These are phyloP conservation scores for Cladophialophora immunda DNA, from an alignment of 2,329 filamentous ascomycete species.

Conservation along the genomic window DNA sequence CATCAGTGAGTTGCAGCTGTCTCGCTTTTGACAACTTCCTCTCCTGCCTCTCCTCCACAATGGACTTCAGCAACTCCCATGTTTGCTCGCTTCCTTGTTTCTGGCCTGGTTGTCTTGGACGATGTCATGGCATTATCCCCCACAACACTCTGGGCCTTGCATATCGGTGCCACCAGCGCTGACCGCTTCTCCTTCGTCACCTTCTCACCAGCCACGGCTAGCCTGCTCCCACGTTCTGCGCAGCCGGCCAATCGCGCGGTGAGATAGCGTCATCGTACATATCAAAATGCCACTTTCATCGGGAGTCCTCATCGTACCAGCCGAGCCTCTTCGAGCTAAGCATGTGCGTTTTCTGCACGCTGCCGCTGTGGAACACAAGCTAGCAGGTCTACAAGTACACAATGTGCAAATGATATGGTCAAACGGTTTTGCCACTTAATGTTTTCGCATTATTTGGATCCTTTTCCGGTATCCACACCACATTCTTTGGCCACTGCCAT, in stretches of 20 bases:
- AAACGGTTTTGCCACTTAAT: constrained; percentile 27
- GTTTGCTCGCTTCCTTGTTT: constrained; percentile 5
- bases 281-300: constrained; percentile 26
- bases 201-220: constrained; percentile 14
- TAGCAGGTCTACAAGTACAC: not conserved
- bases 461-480: constrained; percentile 25
- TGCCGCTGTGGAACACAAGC: constrained; percentile 18
- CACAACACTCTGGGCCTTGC: not conserved
- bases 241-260: constrained; percentile 7
- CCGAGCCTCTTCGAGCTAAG: constrained; percentile 23
- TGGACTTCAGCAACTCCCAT: not conserved
- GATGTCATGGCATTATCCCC: constrained; percentile 13
- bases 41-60: not conserved
- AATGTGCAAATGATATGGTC: constrained; percentile 18
- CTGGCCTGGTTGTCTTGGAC: not conserved
- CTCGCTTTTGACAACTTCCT: not conserved
- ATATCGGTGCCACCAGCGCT: constrained; percentile 9
- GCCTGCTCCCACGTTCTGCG: constrained; percentile 10
- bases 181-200: constrained; percentile 30
- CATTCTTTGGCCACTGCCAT: constrained; percentile 7
- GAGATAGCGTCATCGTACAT: constrained; percentile 32
- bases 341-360: constrained; percentile 33
- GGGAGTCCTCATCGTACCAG: not conserved
- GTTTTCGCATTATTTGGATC: constrained; percentile 14
- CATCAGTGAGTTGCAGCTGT: not conserved